A percentile compares a stretch with the other conserved stretches of the same genome.
phyloP scores from a whole-genome alignment of 1,284 basidiomycete species.

The Retiboletus flavoniger region DNA sequence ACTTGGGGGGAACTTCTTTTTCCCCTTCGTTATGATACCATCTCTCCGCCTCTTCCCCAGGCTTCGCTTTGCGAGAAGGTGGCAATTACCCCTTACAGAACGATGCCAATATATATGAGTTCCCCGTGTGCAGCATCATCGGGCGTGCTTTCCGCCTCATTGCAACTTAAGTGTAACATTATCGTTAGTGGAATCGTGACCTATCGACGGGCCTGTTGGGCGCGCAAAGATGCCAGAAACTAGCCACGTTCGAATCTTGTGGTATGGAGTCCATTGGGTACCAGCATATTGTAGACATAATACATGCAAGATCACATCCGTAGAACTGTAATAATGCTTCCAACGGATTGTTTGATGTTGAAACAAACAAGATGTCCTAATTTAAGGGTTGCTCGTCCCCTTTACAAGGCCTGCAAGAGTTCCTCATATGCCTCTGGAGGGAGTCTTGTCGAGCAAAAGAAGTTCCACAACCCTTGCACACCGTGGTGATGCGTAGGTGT shows the following conservation, averaged over 20 bases:
- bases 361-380: neutral
- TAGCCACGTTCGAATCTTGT: too few relatives aligned
- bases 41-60: neutral
- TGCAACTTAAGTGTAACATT: neutral
- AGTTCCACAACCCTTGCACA: constrained; percentile 21
- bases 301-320: neutral
- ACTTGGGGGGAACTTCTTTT: neutral
- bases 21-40: neutral
- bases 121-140: neutral
- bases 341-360: neutral
- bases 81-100: neutral
- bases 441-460: constrained; percentile 31
- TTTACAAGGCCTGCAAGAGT: constrained; percentile 16
- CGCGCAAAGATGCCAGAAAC: neutral
- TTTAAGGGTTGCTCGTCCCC: neutral
- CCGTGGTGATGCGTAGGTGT: constrained; percentile 18
- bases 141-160: neutral
- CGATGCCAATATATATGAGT: neutral
- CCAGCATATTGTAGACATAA: neutral
- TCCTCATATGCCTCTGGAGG: constrained; percentile 28
- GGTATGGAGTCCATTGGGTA: neutral
- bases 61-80: too few relatives aligned
- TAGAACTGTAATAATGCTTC: neutral
- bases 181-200: neutral
- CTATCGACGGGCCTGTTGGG: neutral